A percentile compares a stretch with the other conserved stretches of the same genome.
These are phyloP conservation scores for Emmonsia crescens DNA, from an alignment of 2,329 filamentous ascomycete genomes.

Conservation along the genomic window DNA sequence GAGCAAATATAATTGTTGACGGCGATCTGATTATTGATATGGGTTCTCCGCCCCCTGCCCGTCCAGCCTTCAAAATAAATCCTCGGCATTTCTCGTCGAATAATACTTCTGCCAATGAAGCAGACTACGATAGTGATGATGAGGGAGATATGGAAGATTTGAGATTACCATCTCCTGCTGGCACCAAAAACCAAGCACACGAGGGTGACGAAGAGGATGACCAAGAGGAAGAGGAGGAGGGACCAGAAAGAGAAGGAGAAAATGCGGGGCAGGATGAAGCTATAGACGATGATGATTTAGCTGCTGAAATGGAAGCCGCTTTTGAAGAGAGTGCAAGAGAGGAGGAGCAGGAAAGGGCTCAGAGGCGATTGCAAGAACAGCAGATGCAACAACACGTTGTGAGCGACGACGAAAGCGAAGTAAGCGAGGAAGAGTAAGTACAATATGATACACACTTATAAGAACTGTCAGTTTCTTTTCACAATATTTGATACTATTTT, in stretches of 20 bases:
- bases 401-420: constrained; percentile 51
- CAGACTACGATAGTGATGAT: constrained; percentile 24
- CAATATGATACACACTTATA: neutral
- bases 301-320: constrained; percentile 48
- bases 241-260: constrained; percentile 19
- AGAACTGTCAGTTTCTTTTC: neutral
- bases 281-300: constrained; percentile 42
- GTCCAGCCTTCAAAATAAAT: constrained; percentile 29
- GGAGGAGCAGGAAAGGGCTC: constrained; percentile 32
- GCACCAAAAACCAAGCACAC: constrained; percentile 13
- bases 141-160: constrained; percentile 33
- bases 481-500: neutral
- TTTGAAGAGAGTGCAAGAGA: constrained; percentile 34
- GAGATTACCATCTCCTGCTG: constrained; percentile 28
- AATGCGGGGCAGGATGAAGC: constrained; percentile 23
- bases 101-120: constrained; percentile 27
- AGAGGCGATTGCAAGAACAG: constrained; percentile 21
- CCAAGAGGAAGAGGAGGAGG: constrained; percentile 21
- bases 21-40: constrained; percentile 40
- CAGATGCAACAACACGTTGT: constrained; percentile 18
- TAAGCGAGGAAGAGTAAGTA: constrained; percentile 53
- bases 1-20: constrained; percentile 37
- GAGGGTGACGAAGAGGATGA: constrained; percentile 14
- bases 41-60: constrained; percentile 35
- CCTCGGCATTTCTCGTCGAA: constrained; percentile 34